Percentiles rank a stretch among this genome's conserved stretches.
Conservation (phyloP, 2,329 filamentous ascomycete genomes). For the Aspergillus sp. region DNA sequence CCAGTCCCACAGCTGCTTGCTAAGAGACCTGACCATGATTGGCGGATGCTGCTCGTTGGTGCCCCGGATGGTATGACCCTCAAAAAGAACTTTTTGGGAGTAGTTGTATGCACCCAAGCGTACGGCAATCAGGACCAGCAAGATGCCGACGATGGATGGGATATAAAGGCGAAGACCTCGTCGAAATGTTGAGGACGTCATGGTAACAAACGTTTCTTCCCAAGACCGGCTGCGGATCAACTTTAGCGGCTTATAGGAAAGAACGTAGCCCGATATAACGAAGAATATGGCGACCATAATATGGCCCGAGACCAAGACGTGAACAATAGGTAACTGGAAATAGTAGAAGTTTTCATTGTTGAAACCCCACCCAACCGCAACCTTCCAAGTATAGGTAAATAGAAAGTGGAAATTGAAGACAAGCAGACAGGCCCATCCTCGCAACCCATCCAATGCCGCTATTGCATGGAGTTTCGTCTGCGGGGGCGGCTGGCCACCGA, state of each 20-base stretch:
- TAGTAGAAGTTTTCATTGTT: conserved; percentile 40
- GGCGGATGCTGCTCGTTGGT: conserved; percentile 47
- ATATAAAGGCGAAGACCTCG: conserved; percentile 45
- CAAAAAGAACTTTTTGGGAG: conserved; percentile 34
- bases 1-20: conserved; percentile 39
- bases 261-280: conserved; percentile 50
- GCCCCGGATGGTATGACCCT: conserved; percentile 39
- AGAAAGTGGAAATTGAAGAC: conserved; percentile 50
- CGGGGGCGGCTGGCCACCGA: conserved; percentile 30
- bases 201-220: conserved; percentile 39
- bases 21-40: conserved; percentile 29
- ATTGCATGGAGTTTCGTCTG: conserved; percentile 37
- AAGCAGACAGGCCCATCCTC: conserved; percentile 46
- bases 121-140: conserved; percentile 43
- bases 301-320: conserved; percentile 46
- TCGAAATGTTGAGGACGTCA: conserved; percentile 47
- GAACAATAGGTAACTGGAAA: conserved; percentile 43
- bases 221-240: conserved; percentile 38
- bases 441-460: conserved; percentile 43
- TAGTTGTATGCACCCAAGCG: conserved; percentile 44
- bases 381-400: conserved; percentile 46
- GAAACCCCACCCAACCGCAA: conserved; percentile 42
- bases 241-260: conserved; percentile 45
- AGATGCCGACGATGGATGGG: conserved; percentile 41
- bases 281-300: conserved; percentile 52